These are phyloP conservation scores for Austroboletus eburneus DNA, from an alignment of 768 basidiomycete species.

Conservation along the genomic window DNA sequence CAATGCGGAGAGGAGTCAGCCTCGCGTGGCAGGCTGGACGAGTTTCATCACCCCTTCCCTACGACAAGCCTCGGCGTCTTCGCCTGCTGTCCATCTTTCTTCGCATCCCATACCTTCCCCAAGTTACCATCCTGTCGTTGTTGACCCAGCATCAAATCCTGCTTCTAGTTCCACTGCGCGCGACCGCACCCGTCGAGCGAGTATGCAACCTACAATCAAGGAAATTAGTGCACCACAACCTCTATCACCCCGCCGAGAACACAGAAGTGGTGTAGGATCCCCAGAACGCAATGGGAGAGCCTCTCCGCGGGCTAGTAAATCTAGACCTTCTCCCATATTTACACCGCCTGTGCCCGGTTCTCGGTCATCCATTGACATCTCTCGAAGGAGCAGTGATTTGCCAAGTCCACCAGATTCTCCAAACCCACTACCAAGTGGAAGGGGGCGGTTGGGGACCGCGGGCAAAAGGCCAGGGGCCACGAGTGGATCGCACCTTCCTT, in stretches of 20 bases:
- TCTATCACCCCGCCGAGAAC: slow-evolving; percentile 32
- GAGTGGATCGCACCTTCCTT: slow-evolving; percentile 41
- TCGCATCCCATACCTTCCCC: slow-evolving; percentile 53
- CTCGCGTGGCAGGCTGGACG: slow-evolving; percentile 50
- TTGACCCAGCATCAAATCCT: slow-evolving; percentile 45
- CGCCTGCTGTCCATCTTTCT: slow-evolving; percentile 64
- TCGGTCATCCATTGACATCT: slow-evolving; percentile 33
- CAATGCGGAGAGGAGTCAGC: slow-evolving; percentile 37
- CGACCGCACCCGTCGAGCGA: slow-evolving; percentile 42
- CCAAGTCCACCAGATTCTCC: slow-evolving; percentile 48
- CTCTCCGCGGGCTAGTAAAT: slow-evolving; percentile 29
- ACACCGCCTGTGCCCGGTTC: slow-evolving; percentile 24
- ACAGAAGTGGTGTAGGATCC: slow-evolving; percentile 18
- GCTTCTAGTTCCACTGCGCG: slow-evolving; percentile 45
- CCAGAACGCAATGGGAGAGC: slow-evolving; percentile 29
- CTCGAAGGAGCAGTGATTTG: slow-evolving; percentile 35
- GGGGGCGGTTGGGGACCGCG: slow-evolving; percentile 32
- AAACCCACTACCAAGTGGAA: slow-evolving; percentile 38
- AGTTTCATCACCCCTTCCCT: slow-evolving; percentile 64
- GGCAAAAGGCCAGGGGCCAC: slow-evolving; percentile 35
- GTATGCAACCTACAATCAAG: slow-evolving; percentile 29
- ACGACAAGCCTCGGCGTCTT: slow-evolving; percentile 68
- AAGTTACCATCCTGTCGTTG: slow-evolving; percentile 45
- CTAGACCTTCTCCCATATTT: slow-evolving; percentile 31
- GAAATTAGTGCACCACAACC: slow-evolving; percentile 42